These are phyloP conservation scores for Leccinum griseonigrum DNA, from an alignment of 1,284 basidiomycete genomes.

Conservation along the genomic window DNA sequence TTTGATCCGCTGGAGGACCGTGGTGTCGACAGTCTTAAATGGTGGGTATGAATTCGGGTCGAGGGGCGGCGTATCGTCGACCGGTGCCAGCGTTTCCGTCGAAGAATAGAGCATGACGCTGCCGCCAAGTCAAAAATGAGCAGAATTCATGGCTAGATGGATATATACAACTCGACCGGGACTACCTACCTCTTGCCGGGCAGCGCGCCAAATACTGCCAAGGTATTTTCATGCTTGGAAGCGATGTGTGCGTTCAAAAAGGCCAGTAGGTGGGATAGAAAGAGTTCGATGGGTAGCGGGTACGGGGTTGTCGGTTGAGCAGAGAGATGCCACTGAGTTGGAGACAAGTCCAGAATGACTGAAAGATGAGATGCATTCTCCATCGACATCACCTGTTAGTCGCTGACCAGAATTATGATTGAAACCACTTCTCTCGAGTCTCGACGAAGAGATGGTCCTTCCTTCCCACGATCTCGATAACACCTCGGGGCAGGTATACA, in stretches of 20 bases:
- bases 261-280: constrained; percentile 80
- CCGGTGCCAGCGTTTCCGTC: constrained; percentile 40
- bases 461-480: too few relatives aligned
- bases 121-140: constrained; percentile 2
- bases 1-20: constrained; percentile 61
- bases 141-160: not conserved
- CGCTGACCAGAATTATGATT: not conserved
- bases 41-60: constrained; percentile 83
- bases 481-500: too few relatives aligned
- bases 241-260: constrained; percentile 94
- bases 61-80: constrained; percentile 39
- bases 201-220: constrained; percentile 89
- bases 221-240: constrained; percentile 85
- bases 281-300: constrained; percentile 61
- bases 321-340: constrained; percentile 76
- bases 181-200: constrained; percentile 70
- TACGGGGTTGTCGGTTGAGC: constrained; percentile 45
- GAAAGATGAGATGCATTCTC: constrained; percentile 70
- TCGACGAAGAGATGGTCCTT: too few relatives aligned
- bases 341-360: constrained; percentile 80
- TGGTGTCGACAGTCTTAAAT: constrained; percentile 72
- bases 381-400: constrained; percentile 31
- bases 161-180: not conserved
- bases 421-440: too few relatives aligned
- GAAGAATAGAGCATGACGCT: constrained; percentile 79